Base-by-base conservation (phyloP, 1,284 basidiomycete species). In the Prillingera fragicola region DNA sequence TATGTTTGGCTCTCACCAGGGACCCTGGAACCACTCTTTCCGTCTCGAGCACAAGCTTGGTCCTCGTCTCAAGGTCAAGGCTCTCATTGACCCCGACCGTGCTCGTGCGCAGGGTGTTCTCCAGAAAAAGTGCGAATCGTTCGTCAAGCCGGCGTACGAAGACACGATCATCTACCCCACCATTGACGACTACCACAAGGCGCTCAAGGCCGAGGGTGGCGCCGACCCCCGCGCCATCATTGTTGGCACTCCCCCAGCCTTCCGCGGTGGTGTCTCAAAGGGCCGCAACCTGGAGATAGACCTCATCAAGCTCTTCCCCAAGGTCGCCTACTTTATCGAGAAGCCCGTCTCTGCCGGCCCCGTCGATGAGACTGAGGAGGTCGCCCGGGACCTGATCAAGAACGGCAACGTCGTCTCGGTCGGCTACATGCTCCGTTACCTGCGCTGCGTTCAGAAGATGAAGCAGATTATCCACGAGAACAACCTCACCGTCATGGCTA, bases 381-480 rank as follows among this genome's bases (percentile, higher is more conserved):
- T 91, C 49, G 73, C 85, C 8, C 80, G 83, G 57, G 72, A 69
- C 46, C 85, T 92, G 59, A 68, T 75, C 45, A 78, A 85, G 27
- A 77, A 78, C 51, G 77, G 79, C 48, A 85, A 85, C 41, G 76
- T 94, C 53, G 89, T 90, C 62, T 91, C 87, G 25, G 88, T 97
- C 51, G 94, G 94, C 5, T 80, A 79, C 65, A 94, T 94, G 88
- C 75, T 95, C 45, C 83, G 90, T 50, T 95, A 95, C 74, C 78
- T 94, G 60, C 86, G 85, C 70, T 91, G 88, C 38, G 89, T 95
- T 17, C 94, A 97, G 74, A 86, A 85, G 80, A 97, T 98, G 89
- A 96, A 97, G 74, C 80, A 85, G 53, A 92, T 97, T 68, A 87
- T 97, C 65, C 78, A 89, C 62, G 90, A 94, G 53, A 95, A 96